Base-by-base conservation (phyloP, 306 rosid genomes). In the Ochetophila trinervis region DNA sequence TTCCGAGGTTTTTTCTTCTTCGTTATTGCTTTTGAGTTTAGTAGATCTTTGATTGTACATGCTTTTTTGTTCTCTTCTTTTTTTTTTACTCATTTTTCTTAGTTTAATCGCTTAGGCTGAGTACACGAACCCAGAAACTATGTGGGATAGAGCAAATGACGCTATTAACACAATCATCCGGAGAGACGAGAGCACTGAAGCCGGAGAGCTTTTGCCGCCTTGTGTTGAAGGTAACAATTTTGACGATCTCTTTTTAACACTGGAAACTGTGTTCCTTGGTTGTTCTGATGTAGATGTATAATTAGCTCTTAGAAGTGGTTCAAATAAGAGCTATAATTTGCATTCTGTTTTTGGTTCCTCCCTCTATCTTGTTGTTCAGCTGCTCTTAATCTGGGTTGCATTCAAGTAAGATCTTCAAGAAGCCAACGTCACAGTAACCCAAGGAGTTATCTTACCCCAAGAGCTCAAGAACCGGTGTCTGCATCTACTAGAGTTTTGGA, bases 371-470 rank as follows among this genome's bases (percentile, higher is more conserved):
- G 72, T 16, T 77, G 74, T 75, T 75, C 91, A 94, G 99, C 99
- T 80, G 99, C 99, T 62, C 99, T 94, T 60, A 88, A 88, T 78
- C 83, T 94, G 63, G 99, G 99, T 6, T 94, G 99, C 78, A 75
- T 79, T 76, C 90, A 95, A 17, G 92, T 85, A 27, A 91, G 84
- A 81, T 95, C 99, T 82, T 85, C 97, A 1, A 88, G 99, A 81
- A 94, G 99, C 83, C 97, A 90, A 78, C 81, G 99, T 57, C 96
- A 90, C 74, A 83, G 67, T 70, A 94, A 90, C 71, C 95, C 85
- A 0, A 85, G 96, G 87, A 86, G 83, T 69, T 94, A 94, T 79
- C 97, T 94, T 53, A 63, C 86, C 54, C 87, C 87, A 6, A 87
- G 91, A 75, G 42, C 70, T 18, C 97, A 78, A 71, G 97, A 84